phyloP scores from a whole-genome alignment of 805 yeast species.

The Helenozyma rhizophorensis region DNA sequence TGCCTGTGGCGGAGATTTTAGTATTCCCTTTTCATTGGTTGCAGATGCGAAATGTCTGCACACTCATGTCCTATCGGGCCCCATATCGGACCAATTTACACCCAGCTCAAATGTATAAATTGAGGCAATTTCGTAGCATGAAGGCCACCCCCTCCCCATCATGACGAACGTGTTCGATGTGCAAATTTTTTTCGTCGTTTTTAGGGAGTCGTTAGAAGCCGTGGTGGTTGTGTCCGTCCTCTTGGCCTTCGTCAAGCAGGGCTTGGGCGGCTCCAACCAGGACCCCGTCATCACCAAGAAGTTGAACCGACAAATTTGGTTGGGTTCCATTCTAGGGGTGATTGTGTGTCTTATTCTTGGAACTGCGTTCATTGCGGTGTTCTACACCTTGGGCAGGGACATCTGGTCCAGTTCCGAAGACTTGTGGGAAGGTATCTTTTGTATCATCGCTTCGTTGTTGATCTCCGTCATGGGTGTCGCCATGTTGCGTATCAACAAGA shows the following conservation, averaged over 20 bases:
- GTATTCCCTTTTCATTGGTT: too few relatives aligned
- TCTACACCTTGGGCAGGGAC: conserved; percentile 75
- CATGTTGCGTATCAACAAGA: conserved; percentile 89
- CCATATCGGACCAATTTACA: too few relatives aligned
- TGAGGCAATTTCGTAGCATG: too few relatives aligned
- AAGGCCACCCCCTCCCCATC: neutral
- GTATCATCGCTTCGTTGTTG: conserved; percentile 83
- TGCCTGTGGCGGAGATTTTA: too few relatives aligned
- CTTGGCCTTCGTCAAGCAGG: conserved; percentile 85
- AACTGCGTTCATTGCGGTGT: conserved; percentile 91
- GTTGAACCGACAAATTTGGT: conserved; percentile 76
- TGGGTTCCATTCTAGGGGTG: conserved; percentile 71
- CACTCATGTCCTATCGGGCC: too few relatives aligned
- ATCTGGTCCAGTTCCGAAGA: conserved; percentile 87
- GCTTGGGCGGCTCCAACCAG: conserved; percentile 54
- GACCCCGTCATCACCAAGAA: conserved; percentile 55
- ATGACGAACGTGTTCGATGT: conserved; percentile 62
- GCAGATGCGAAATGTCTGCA: too few relatives aligned
- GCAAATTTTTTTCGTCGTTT: conserved; percentile 80
- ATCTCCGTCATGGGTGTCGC: conserved; percentile 94
- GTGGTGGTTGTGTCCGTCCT: conserved; percentile 85
- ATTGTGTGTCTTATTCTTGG: conserved; percentile 79
- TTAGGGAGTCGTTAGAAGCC: conserved; percentile 93
- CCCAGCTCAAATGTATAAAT: too few relatives aligned
- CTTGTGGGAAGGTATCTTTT: conserved; percentile 94